Conservation (phyloP, 192 early-diverging fungal species). For the Podila clonocystis region DNA sequence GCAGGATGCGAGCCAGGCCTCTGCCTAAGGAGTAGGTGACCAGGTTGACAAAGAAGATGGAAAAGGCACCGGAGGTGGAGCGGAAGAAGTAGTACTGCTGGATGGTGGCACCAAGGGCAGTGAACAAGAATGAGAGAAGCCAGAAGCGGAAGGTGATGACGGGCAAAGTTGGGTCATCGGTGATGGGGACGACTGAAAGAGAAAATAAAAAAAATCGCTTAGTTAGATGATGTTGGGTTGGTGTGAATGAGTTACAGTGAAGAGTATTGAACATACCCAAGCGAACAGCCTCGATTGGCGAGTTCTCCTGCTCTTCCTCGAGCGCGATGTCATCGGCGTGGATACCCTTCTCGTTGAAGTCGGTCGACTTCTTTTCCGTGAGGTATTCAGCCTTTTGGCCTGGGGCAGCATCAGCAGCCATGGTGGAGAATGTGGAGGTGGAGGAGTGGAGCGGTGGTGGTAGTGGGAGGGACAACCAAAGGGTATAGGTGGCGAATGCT, state of each 20-base stretch:
- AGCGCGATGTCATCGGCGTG: background rate
- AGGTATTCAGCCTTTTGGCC: background rate
- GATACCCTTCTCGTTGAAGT: background rate
- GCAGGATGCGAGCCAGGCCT: slow-evolving; percentile 27
- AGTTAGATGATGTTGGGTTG: background rate
- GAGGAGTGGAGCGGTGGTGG: background rate
- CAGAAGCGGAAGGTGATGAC: slow-evolving; percentile 64
- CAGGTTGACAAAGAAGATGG: slow-evolving; percentile 51
- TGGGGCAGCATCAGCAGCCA: background rate
- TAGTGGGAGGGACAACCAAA: background rate
- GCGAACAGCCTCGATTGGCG: slow-evolving; percentile 44
- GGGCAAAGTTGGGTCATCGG: slow-evolving; percentile 52
- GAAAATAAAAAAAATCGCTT: background rate
- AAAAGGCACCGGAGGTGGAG: slow-evolving; percentile 27
- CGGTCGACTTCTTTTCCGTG: background rate
- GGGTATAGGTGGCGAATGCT: no score
- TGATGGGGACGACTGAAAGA: slow-evolving; percentile 7
- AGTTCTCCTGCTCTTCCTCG: slow-evolving; percentile 25
- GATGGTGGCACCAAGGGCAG: slow-evolving; percentile 42
- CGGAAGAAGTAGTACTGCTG: slow-evolving; percentile 55
- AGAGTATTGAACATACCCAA: slow-evolving; percentile 10
- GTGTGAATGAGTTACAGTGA: background rate
- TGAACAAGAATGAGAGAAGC: slow-evolving; percentile 56
- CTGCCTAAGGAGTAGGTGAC: slow-evolving; percentile 38
- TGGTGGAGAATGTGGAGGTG: background rate